Percentiles rank a stretch among this genome's conserved stretches.
These are phyloP conservation scores for Cylindrotheca fusiformis DNA, from an alignment of 108 stramenopile genomes.

Conservation along the genomic window DNA sequence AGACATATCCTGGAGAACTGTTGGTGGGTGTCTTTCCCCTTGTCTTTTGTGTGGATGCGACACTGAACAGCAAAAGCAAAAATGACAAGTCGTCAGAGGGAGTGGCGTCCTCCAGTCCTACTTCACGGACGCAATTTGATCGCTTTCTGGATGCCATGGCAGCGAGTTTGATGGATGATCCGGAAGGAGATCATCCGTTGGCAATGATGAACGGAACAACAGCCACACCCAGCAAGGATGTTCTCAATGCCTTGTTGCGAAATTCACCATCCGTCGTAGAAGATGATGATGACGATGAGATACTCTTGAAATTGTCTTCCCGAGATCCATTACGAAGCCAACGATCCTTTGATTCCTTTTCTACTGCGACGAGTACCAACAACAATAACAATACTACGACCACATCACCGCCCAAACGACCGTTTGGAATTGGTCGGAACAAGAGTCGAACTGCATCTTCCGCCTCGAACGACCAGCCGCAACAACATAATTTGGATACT, in stretches of 20 bases:
- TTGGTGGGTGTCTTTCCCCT: conserved; percentile 54
- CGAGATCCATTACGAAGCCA: too few relatives aligned
- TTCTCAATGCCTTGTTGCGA: neutral
- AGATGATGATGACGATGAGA: conserved; percentile 2
- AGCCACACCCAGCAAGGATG: neutral
- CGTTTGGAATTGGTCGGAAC: neutral
- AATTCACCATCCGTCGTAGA: conserved; percentile 1
- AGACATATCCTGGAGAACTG: conserved; percentile 47
- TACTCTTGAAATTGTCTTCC: neutral
- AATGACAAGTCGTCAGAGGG: conserved; percentile 4
- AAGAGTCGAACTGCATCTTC: neutral
- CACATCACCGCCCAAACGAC: neutral
- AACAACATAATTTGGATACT: conserved; percentile 6
- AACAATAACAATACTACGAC: neutral
- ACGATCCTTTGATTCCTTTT: too few relatives aligned
- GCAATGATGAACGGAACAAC: neutral
- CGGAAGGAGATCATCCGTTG: conserved; percentile 8
- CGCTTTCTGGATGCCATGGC: conserved; percentile 55
- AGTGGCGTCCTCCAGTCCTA: neutral
- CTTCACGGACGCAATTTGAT: conserved; percentile 40
- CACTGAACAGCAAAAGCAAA: conserved; percentile 4
- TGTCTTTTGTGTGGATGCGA: conserved; percentile 63
- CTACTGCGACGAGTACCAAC: neutral
- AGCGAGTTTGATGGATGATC: conserved; percentile 27
- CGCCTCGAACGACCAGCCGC: neutral